Conservation (phyloP, 1,139 yeast genomes). For the Saccharomyces hybrid region DNA sequence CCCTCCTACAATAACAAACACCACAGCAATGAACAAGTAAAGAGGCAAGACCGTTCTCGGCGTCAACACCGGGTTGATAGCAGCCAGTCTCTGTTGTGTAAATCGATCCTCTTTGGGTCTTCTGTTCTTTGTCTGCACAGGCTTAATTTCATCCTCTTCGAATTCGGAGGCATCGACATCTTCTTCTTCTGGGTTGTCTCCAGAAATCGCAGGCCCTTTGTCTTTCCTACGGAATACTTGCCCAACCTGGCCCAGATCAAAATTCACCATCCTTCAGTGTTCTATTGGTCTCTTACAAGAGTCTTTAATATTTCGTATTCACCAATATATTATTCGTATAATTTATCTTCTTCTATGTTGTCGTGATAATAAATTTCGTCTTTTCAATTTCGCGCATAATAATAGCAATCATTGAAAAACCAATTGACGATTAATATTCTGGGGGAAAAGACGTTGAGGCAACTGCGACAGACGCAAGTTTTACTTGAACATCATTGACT, state of each 20-base stretch:
- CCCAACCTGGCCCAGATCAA: slow-evolving; percentile 17
- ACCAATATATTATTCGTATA: background rate
- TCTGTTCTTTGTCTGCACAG: slow-evolving; percentile 38
- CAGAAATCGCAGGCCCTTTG: slow-evolving; percentile 10
- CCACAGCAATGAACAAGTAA: slow-evolving; percentile 63
- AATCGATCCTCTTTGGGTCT: slow-evolving; percentile 64
- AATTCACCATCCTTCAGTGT: slow-evolving; percentile 11
- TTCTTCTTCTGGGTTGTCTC: slow-evolving; percentile 18
- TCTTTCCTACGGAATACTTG: slow-evolving; percentile 25
- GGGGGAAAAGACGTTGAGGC: background rate
- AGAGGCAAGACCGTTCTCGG: slow-evolving; percentile 85
- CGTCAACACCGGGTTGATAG: slow-evolving; percentile 73
- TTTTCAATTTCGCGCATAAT: background rate
- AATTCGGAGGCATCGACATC: slow-evolving; percentile 31
- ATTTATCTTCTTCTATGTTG: background rate
- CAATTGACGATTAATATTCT: background rate
- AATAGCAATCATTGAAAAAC: background rate
- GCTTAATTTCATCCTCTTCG: slow-evolving; percentile 28
- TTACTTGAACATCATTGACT: no score
- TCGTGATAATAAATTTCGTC: background rate
- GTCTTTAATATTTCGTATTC: background rate
- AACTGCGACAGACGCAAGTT: background rate
- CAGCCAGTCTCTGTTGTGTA: slow-evolving; percentile 54
- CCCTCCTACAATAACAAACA: slow-evolving; percentile 88
- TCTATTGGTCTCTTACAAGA: background rate